Conservation (phyloP, 2,329 filamentous ascomycete genomes). For the Hypoxylon sp. region DNA sequence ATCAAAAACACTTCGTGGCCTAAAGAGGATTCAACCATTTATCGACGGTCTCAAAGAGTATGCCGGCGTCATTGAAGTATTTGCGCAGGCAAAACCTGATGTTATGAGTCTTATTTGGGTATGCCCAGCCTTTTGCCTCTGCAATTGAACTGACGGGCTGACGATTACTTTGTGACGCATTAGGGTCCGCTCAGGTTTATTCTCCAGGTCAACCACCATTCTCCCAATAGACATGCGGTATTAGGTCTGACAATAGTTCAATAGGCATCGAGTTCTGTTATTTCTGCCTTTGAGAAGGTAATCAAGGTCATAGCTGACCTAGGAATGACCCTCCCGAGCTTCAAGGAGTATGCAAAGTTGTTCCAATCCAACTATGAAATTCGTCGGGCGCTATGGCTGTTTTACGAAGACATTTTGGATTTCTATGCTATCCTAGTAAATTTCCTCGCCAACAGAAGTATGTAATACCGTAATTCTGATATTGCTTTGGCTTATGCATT, state of each 20-base stretch:
- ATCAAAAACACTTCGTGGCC: slow-evolving; percentile 23
- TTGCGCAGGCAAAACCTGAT: slow-evolving; percentile 19
- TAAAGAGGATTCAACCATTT: slow-evolving; percentile 17
- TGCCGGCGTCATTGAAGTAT: slow-evolving; percentile 16
- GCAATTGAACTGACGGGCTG: neutral
- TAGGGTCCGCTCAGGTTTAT: slow-evolving; percentile 26
- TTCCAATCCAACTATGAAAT: slow-evolving; percentile 18
- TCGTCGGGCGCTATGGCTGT: slow-evolving; percentile 16
- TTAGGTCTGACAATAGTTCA: neutral
- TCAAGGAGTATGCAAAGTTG: slow-evolving; percentile 18
- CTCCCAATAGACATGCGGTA: neutral
- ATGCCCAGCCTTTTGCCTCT: neutral
- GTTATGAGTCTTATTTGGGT: slow-evolving; percentile 27
- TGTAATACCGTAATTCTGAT: neutral
- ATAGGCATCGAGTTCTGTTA: slow-evolving; percentile 15
- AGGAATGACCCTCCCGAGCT: slow-evolving; percentile 22
- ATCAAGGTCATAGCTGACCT: slow-evolving; percentile 21
- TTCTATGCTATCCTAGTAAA: slow-evolving; percentile 23
- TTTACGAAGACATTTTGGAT: slow-evolving; percentile 25
- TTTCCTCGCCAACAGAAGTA: slow-evolving; percentile 20
- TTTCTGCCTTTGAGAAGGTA: slow-evolving; percentile 22
- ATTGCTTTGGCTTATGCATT: neutral
- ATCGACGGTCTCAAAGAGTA: slow-evolving; percentile 23
- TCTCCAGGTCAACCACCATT: slow-evolving; percentile 26
- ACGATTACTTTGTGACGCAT: neutral